These are phyloP conservation scores for Ramalina intermedia DNA, from an alignment of 495 filamentous ascomycete genomes.

Conservation along the genomic window DNA sequence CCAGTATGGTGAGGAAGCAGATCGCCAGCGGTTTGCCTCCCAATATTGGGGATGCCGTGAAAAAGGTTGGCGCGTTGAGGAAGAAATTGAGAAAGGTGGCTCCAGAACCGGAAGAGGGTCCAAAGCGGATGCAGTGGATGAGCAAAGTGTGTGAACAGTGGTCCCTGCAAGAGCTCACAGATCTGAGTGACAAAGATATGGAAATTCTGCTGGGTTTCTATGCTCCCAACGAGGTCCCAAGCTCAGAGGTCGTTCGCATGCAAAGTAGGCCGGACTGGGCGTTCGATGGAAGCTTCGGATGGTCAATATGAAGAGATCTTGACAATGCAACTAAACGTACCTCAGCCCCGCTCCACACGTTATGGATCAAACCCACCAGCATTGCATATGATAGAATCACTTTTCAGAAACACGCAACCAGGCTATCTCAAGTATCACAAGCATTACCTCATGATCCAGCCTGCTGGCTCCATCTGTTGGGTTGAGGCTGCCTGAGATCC, in stretches of 20 bases:
- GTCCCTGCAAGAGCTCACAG: conserved; percentile 70
- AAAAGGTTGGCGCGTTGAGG: conserved; percentile 65
- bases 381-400: too few species aligned
- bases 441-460: too few species aligned
- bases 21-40: conserved; percentile 63
- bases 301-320: conserved; percentile 11
- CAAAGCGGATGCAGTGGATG: conserved; percentile 95
- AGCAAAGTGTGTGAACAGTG: conserved; percentile 79
- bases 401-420: too few species aligned
- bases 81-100: conserved; percentile 67
- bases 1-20: conserved; percentile 68
- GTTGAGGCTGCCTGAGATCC: too few species aligned
- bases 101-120: conserved; percentile 54
- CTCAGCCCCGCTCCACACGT: too few species aligned
- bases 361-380: too few species aligned
- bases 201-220: conserved; percentile 59
- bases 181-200: conserved; percentile 78
- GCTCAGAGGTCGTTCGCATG: conserved; percentile 25
- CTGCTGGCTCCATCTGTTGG: too few species aligned
- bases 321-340: too few species aligned
- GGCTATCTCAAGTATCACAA: too few species aligned
- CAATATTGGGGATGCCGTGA: conserved; percentile 69
- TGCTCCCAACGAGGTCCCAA: conserved; percentile 29
- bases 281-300: conserved; percentile 25
- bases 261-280: conserved; percentile 1